A percentile compares a stretch with the other conserved stretches of the same genome.
phyloP scores from a whole-genome alignment of 371 early-diverging fungal genomes.

The Mortierella sp. region DNA sequence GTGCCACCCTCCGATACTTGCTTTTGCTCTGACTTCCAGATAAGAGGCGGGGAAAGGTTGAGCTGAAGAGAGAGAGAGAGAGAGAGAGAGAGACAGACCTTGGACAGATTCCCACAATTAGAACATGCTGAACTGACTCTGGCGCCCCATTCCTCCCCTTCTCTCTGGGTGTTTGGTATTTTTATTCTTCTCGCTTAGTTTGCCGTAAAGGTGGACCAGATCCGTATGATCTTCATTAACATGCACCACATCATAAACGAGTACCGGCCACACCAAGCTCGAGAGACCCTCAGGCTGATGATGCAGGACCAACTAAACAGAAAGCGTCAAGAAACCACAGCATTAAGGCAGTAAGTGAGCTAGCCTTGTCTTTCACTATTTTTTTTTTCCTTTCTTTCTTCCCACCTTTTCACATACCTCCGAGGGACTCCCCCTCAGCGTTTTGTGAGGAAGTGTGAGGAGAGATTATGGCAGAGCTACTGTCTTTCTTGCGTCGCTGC shows the following conservation, averaged over 20 bases:
- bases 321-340: slow-evolving; percentile 61
- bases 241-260: slow-evolving; percentile 80
- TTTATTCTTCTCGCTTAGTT: slow-evolving; percentile 52
- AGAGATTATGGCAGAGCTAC: too few relatives aligned
- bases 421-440: too few relatives aligned
- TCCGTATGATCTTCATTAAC: slow-evolving; percentile 76
- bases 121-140: not conserved
- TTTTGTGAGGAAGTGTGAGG: too few relatives aligned
- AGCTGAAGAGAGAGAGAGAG: not conserved
- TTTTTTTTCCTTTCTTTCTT: not conserved
- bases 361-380: not conserved
- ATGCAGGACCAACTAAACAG: slow-evolving; percentile 76
- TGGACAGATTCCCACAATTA: not conserved
- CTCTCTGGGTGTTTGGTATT: not conserved
- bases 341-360: slow-evolving; percentile 58
- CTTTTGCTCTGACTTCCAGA: not conserved
- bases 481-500: too few relatives aligned
- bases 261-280: slow-evolving; percentile 77
- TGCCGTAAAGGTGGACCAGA: slow-evolving; percentile 66
- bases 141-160: not conserved
- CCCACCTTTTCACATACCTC: too few relatives aligned
- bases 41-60: not conserved
- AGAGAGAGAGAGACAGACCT: not conserved
- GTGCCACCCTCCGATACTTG: too few relatives aligned
- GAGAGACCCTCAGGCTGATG: slow-evolving; percentile 76